A percentile compares a stretch with the other conserved stretches of the same genome.
These are phyloP conservation scores for Nymphaea colorata DNA, from an alignment of 164 flowering plant species.

Conservation along the genomic window DNA sequence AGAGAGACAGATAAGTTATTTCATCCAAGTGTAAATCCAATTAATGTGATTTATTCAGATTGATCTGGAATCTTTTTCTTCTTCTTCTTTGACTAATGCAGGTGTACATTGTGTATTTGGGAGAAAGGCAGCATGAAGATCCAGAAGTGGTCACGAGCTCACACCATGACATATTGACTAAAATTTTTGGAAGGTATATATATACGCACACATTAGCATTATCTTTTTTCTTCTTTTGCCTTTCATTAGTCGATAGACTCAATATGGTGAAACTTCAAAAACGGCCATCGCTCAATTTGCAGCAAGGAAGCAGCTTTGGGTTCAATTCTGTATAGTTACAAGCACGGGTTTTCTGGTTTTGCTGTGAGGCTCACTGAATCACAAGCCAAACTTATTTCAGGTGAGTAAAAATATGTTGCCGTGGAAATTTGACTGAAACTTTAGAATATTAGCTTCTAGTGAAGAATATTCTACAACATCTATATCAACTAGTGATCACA, in stretches of 20 bases:
- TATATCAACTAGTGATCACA: not conserved
- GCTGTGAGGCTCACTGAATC: slow-evolving; percentile 34
- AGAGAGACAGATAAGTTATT: no score
- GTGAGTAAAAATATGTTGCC: slow-evolving; percentile 9
- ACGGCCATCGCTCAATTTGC: not conserved
- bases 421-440: not conserved
- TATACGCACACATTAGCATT: not conserved
- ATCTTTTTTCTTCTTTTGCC: not conserved
- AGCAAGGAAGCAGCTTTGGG: slow-evolving; percentile 27
- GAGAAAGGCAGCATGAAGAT: slow-evolving; percentile 26
- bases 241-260: not conserved
- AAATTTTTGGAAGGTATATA: slow-evolving; percentile 25
- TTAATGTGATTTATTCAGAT: no score
- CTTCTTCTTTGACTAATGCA: not conserved
- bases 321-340: slow-evolving; percentile 33
- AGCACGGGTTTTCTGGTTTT: slow-evolving; percentile 50
- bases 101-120: slow-evolving; percentile 32
- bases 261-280: not conserved
- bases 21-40: no score
- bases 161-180: slow-evolving; percentile 29
- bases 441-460: not conserved
- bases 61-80: no score
- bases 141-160: slow-evolving; percentile 10
- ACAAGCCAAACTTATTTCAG: slow-evolving; percentile 27
- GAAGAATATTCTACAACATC: not conserved